Base-by-base conservation (phyloP, 257 asterid genomes). In the Penstemon eatonii region DNA sequence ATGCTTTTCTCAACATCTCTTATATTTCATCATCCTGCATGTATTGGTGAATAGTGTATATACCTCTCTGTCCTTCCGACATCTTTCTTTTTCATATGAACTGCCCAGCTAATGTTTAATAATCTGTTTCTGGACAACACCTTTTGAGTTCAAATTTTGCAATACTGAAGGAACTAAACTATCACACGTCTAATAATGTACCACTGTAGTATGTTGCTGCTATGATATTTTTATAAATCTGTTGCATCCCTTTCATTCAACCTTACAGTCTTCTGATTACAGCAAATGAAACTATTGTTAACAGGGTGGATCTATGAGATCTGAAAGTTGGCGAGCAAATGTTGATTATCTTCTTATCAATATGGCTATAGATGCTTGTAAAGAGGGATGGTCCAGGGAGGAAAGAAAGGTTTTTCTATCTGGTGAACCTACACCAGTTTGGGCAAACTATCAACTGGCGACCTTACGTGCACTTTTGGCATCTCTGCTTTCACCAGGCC, bases 381-480 rank as follows among this genome's bases (percentile, higher is more conserved):
- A 78, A 83, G 86, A 77, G 59, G 87, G 91, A 38, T 86, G 82
- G 83, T 76, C 85, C 41, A 70, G 64, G 70, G 95, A 81, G 62
- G 87, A 77, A 68, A 72, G 43, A 54, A 68, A 54, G 18, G 45
- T 65, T 42, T 53, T 73, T 50, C 64, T 78, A 66, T 66, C 73
- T 67, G 82, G 79, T 60, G 82, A 84, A 67, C 63, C 71, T 43
- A 52, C 69, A 18, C 71, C 84, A 61, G 67, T 13, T 18, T 82
- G 82, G 85, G 69, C 77, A 19, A 88, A 83, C 59, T 84, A 84
- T 79, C 97, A 91, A 75, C 82, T 85, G 59, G 88, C 96, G 74
- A 77, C 95, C 56, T 84, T 93, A 45, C 96, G 81, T 64, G 96
- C 97, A 56, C 95, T 93, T 80, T 74, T 84, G 81, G 96, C 92